Evolutionary conservation across 441 rosid species (phyloP), one percentile per base, ranked within the genome.

Genomic region (Kokia cookei): DNA sequence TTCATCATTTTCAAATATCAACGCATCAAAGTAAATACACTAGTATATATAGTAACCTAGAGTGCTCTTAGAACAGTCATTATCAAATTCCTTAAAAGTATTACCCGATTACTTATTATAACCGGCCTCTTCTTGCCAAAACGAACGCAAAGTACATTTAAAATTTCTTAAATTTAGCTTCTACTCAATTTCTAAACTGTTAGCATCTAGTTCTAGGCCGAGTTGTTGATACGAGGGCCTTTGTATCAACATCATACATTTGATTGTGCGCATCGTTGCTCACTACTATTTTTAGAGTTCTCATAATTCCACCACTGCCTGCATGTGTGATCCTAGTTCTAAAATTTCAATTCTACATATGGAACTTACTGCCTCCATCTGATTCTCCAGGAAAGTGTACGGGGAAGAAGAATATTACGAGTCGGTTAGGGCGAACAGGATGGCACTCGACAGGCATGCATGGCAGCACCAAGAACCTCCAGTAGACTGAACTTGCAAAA

Each of bases 391-490:
- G 89, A 62, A 47, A 72, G 81, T 89, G 57, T 92, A 91, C 58
- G 92, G 84, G 24, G 88, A 85, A 78, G 91, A 84, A 73, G 83
- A 78, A 57, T 92, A 88, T 77, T 85, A 81, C 71, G 73, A 78
- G 74, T 67, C 75, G 32, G 80, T 86, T 45, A 77, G 72, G 43
- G 78, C 76, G 62, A 78, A 82, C 71, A 78, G 89, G 60, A 55
- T 62, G 26, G 6, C 73, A 35, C 59, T 47, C 58, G 42, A 53
- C 5, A 62, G 76, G 69, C 69, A 67, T 68, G 42, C 61, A 75
- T 55, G 72, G 74, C 60, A 7, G 59, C 72, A 50, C 17, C 27
- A 51, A 8, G 29, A 29, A 15, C 8, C 27, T 4, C 24, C 6
- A 22, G 37, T 55, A 29, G 65, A 71, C 12, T 14, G 74, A 75